Conservation (phyloP, 768 basidiomycete species). For the Phaeolepiota aurea region DNA sequence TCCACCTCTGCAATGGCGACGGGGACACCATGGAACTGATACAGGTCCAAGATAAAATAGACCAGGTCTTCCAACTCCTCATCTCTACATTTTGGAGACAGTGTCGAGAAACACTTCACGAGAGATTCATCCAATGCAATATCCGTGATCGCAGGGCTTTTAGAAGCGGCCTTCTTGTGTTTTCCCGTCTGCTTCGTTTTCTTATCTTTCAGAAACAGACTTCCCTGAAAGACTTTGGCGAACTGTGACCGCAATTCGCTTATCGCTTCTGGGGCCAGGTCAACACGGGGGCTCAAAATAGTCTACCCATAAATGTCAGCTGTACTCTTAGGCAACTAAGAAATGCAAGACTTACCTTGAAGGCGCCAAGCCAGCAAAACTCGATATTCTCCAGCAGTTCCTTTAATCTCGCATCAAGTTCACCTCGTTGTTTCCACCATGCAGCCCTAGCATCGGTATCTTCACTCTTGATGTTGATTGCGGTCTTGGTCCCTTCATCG, state of each 20-base stretch:
- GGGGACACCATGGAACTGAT: constrained; percentile 87
- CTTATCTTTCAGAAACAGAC: constrained; percentile 52
- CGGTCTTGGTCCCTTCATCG: constrained; percentile 67
- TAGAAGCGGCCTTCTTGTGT: constrained; percentile 23
- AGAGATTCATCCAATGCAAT: constrained; percentile 64
- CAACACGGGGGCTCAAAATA: constrained; percentile 44
- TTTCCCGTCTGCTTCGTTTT: constrained; percentile 29
- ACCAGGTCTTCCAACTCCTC: constrained; percentile 95
- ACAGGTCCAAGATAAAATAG: constrained; percentile 89
- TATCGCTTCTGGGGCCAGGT: constrained; percentile 35
- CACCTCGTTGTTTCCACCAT: constrained; percentile 84
- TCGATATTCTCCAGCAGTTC: constrained; percentile 80
- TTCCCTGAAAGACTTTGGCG: constrained; percentile 68
- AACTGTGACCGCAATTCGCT: constrained; percentile 55
- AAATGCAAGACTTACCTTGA: constrained; percentile 59
- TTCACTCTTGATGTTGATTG: constrained; percentile 61
- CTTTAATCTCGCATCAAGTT: constrained; percentile 69
- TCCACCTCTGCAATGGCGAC: constrained; percentile 90
- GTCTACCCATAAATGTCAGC: constrained; percentile 46
- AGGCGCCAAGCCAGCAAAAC: constrained; percentile 94
- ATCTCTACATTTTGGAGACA: constrained; percentile 76
- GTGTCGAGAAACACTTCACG: constrained; percentile 78
- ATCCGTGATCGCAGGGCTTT: constrained; percentile 26
- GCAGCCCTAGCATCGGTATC: constrained; percentile 53
- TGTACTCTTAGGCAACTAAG: neutral